Evolutionary conservation across 306 rosid genomes (phyloP).

Genomic region (Arachis stenosperma): DNA sequence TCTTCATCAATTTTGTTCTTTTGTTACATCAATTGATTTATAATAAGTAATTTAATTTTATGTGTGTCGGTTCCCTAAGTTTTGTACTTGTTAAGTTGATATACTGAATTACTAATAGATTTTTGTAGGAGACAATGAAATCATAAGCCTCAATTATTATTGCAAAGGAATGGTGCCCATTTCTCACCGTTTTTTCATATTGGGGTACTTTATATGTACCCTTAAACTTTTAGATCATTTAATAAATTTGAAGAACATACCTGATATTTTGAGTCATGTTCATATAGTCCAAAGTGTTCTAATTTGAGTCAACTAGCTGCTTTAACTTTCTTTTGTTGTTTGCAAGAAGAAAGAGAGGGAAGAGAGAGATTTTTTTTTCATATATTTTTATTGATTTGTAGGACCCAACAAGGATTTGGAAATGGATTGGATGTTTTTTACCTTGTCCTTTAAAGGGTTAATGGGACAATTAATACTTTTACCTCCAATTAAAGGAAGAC

Average conservation of each 20-base stretch:
- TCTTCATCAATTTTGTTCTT: conserved; percentile 10
- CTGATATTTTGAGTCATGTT: conserved; percentile 4
- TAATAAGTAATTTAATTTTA: neutral
- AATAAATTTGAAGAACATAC: neutral
- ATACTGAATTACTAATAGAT: conserved; percentile 2
- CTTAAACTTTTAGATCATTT: neutral
- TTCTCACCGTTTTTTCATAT: neutral
- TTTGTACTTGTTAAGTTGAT: conserved; percentile 8
- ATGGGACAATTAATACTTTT: neutral
- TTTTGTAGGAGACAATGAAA: conserved; percentile 37
- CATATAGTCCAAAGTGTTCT: neutral
- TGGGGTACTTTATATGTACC: neutral
- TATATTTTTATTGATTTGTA: neutral
- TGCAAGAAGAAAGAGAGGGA: neutral
- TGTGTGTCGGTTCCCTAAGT: conserved; percentile 38
- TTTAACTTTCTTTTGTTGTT: neutral
- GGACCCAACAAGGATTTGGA: neutral
- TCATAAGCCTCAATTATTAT: conserved; percentile 28
- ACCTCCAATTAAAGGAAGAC: neutral
- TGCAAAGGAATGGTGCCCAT: conserved; percentile 6
- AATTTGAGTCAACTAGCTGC: neutral
- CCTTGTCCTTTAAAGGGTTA: neutral
- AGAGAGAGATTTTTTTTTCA: neutral
- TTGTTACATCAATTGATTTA: neutral
- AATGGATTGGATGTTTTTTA: conserved; percentile 1